A percentile compares a stretch with the other conserved stretches of the same genome.
phyloP scores from a whole-genome alignment of 306 rosid species.

The Aeschynomene evenia region DNA sequence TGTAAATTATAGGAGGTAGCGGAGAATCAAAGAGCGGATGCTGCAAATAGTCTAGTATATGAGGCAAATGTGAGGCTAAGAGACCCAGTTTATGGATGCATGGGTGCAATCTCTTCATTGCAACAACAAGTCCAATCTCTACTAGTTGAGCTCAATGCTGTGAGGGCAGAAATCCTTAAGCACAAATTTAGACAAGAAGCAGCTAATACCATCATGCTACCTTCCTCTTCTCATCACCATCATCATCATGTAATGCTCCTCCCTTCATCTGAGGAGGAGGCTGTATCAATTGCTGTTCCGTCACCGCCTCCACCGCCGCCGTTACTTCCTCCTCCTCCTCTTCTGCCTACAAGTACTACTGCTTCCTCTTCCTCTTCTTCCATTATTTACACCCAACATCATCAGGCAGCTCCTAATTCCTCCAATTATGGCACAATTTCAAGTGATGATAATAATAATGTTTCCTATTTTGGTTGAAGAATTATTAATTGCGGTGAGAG shows the following conservation, averaged over 20 bases:
- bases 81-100: slow-evolving; percentile 98
- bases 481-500: not conserved
- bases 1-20: slow-evolving; percentile 77
- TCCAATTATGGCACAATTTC: slow-evolving; percentile 40
- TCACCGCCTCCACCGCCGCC: slow-evolving; percentile 42
- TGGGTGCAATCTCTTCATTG: slow-evolving; percentile 94
- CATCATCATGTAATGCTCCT: slow-evolving; percentile 44
- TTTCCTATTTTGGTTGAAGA: slow-evolving; percentile 48
- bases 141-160: slow-evolving; percentile 77
- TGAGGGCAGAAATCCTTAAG: slow-evolving; percentile 78
- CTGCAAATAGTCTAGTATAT: slow-evolving; percentile 92
- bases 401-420: slow-evolving; percentile 40
- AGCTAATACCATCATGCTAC: slow-evolving; percentile 41
- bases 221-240: slow-evolving; percentile 39
- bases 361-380: slow-evolving; percentile 65
- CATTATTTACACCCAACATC: slow-evolving; percentile 40
- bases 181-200: slow-evolving; percentile 76
- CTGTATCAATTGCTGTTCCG: slow-evolving; percentile 50
- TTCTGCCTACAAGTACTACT: slow-evolving; percentile 37
- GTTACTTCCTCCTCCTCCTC: slow-evolving; percentile 30
- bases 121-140: slow-evolving; percentile 91
- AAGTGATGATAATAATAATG: slow-evolving; percentile 43
- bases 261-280: slow-evolving; percentile 36
- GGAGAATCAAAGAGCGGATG: slow-evolving; percentile 86
- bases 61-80: slow-evolving; percentile 96